Base-by-base conservation (phyloP, 2,329 filamentous ascomycete genomes). In the Pseudopyricularia javanii region DNA sequence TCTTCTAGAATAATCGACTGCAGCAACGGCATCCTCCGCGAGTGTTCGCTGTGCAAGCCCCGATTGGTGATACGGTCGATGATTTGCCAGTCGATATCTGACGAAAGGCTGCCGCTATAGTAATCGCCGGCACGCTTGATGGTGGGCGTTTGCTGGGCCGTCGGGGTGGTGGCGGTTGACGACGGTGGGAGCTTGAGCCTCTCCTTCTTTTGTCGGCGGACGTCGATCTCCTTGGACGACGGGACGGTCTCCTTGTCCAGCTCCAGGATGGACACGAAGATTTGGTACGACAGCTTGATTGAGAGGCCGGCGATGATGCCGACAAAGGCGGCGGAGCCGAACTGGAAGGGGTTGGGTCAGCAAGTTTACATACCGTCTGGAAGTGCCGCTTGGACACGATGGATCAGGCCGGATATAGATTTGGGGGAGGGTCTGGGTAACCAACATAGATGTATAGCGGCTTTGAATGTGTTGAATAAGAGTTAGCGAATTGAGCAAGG, bases 301-400 rank as follows among this genome's bases (percentile, higher is more conserved):
- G 78, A 58, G 50, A 82, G 65, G 51, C 86, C 87, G 28, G 82
- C 70, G 11, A 79, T 50, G 51, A 83, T 68, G n/a, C 88, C 88
- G 51, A 88, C 73, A 17, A 86, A 66, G 32, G 79, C 74, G 7
- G 86, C 88, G 24, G 82, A 75, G 49, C 81, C 82, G 48, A 90
- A 72, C 71, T 74, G 53, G 47, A 11, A 33, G 30, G 37, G 33
- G 24, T n/a, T 43, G 9, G 7, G 37, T 43, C 7, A 45, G 40
- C 24, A 24, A 20, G 22, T 45, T 45, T 26, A 45, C 40, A 11
- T 70, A 71, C 70, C 74, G 58, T 49, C 63, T 59, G 52, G 66
- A 65, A 20, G 72, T 54, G n/a, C 12, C 1, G 15, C 17, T 1
- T 12, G 24, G 11, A 24, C 12, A 49, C 11, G 15, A 24, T 15